Conservation (phyloP, 140 eudicot genomes). For the Stevia rebaudiana region DNA sequence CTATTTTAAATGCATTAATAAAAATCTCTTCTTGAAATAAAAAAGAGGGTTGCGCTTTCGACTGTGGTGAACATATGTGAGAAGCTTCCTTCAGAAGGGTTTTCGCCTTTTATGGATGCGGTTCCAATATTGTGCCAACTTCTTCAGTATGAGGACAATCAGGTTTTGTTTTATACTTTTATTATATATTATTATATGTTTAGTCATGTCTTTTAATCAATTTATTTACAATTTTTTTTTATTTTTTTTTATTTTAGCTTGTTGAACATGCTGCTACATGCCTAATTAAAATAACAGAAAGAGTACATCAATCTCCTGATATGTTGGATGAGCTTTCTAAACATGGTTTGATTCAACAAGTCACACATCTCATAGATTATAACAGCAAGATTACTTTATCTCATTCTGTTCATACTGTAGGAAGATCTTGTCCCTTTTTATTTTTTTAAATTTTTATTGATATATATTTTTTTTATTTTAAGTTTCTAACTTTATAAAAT, state of each 20-base stretch:
- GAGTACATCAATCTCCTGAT: slow-evolving; percentile 43
- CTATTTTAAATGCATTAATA: neutral
- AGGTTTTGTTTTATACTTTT: no score
- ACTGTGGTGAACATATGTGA: slow-evolving; percentile 79
- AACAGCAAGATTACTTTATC: slow-evolving; percentile 58
- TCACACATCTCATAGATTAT: slow-evolving; percentile 59
- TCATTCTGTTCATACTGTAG: slow-evolving; percentile 63
- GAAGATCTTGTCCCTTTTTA: slow-evolving; percentile 15
- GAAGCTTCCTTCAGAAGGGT: slow-evolving; percentile 66
- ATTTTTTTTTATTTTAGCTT: slow-evolving; percentile 45
- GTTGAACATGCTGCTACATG: slow-evolving; percentile 84
- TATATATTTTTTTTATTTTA: neutral
- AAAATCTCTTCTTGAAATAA: neutral
- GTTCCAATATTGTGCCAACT: slow-evolving; percentile 83
- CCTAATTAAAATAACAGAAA: slow-evolving; percentile 67
- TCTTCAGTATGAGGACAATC: slow-evolving; percentile 81
- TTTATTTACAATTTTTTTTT: slow-evolving; percentile 8
- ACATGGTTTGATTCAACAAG: slow-evolving; percentile 77
- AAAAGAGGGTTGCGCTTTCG: slow-evolving; percentile 80
- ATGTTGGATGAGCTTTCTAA: slow-evolving; percentile 70
- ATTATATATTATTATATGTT: neutral
- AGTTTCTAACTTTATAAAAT: neutral
- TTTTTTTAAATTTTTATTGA: neutral
- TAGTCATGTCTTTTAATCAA: neutral
- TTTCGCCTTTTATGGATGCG: slow-evolving; percentile 76